A percentile compares a stretch with the other conserved stretches of the same genome.
These are phyloP conservation scores for Penicillium paxilli DNA, from an alignment of 495 filamentous ascomycete species.

Conservation along the genomic window DNA sequence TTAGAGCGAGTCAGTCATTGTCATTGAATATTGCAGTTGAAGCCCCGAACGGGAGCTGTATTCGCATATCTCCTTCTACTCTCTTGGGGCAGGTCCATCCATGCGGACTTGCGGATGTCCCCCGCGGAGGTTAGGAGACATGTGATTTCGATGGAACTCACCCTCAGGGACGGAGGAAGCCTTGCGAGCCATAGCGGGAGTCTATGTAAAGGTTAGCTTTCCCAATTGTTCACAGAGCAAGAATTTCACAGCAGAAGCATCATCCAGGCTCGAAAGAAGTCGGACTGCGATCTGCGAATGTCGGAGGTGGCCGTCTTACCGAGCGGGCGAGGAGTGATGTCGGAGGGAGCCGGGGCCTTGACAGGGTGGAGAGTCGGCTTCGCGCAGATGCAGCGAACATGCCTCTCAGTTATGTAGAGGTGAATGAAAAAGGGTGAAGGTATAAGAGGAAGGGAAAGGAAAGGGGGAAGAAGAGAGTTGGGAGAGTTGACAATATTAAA, in stretches of 20 bases:
- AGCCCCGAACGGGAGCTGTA: too few relatives aligned
- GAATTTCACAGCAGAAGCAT: not conserved
- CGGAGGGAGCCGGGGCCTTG: constrained; percentile 42
- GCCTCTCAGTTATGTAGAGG: constrained; percentile 28
- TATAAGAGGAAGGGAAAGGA: constrained; percentile 9
- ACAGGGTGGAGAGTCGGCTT: constrained; percentile 46
- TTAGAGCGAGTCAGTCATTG: constrained; percentile 4
- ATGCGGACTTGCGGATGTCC: not conserved
- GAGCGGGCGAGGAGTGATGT: constrained; percentile 42
- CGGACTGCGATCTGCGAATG: not conserved
- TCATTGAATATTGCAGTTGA: not conserved
- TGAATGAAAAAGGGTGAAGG: constrained; percentile 1
- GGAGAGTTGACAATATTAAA: constrained; percentile 6
- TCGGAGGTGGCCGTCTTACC: constrained; percentile 28
- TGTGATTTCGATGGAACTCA: constrained; percentile 40
- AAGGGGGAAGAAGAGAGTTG: constrained; percentile 3
- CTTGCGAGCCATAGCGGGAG: constrained; percentile 45
- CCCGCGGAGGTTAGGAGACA: constrained; percentile 13
- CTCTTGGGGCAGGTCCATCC: not conserved
- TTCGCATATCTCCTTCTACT: not conserved
- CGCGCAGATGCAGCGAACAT: constrained; percentile 51
- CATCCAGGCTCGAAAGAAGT: too few relatives aligned
- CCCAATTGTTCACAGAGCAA: not conserved
- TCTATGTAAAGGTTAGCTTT: constrained; percentile 25
- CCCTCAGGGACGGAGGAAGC: constrained; percentile 50